Evolutionary conservation across 768 basidiomycete species (phyloP), one percentile per base, ranked within the genome.

Genomic region (Hypholoma sublateritium): DNA sequence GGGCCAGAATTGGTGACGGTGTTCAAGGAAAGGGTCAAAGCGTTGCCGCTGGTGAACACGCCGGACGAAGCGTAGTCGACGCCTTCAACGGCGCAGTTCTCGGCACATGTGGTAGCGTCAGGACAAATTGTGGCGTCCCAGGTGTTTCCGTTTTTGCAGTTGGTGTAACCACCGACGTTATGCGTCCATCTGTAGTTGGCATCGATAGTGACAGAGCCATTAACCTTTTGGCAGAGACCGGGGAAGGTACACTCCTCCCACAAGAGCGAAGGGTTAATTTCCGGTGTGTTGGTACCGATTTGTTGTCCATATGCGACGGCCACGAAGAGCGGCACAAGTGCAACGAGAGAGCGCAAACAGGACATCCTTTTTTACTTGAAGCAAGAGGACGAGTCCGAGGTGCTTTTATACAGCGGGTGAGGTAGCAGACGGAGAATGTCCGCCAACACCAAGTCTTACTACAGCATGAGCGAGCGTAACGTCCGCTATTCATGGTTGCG

Each of bases 21-120:
- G 53, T 64, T 58, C 66, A 80, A 78, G 51, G 77, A 76, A 56
- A 82, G 67, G 16, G 73, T 79, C 53, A 81, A 69, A 21, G 75
- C 65, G 62, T 74, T 70, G 44, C 80, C 78, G 62, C 67, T 72
- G 53, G 78, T 74, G 59, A 76, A 77, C 69, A 84, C 77, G 49
- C 81, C 81, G 65, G 81, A 82, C 4, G 80, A 80, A 57, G 74
- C 75, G 66, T 80, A 81, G 64, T 80, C 75, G 22, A 77, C 80
- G 47, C 77, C 77, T 52, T 79, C 77, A 42, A 77, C 57, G 16
- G 73, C 75, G 55, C 77, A 78, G 62, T 74, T 73, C 36, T 65
- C 32, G 1, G 82, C 79, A 65, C 83, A 84, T 48, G 77, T 77
- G 17, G 64, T 66, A 25, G 69, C 67, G 66, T 80, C 76, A n/a